Evolutionary conservation across 768 basidiomycete species (phyloP).

Genomic region (Rhodotorula kratochvilovae): DNA sequence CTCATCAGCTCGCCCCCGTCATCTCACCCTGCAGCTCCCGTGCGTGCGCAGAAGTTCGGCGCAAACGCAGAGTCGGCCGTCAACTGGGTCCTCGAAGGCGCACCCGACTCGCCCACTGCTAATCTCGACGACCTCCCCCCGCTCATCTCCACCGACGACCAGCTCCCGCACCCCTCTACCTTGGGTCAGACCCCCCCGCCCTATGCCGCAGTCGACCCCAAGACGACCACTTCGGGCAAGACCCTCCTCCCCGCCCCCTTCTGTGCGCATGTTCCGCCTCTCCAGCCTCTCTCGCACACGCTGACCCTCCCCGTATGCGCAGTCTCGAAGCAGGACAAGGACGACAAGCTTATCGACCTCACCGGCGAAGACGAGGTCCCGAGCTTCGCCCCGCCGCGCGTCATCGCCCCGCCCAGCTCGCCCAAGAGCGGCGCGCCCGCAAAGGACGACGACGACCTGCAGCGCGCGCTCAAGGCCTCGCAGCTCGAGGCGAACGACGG

Average conservation of each 20-base stretch:
- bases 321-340: neutral
- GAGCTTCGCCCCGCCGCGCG: neutral
- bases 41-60: constrained; percentile 3
- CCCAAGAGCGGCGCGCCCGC: neutral
- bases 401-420: neutral
- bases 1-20: neutral
- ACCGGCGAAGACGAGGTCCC: neutral
- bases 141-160: neutral
- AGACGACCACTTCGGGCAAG: neutral
- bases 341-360: constrained; percentile 19
- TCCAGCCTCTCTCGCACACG: too few species aligned
- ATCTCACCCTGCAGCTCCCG: neutral
- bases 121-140: neutral
- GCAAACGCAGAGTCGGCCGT: neutral
- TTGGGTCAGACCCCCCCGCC: neutral
- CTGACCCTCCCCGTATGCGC: neutral
- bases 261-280: neutral
- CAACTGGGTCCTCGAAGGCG: constrained; percentile 4
- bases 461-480: constrained; percentile 5
- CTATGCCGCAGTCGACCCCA: neutral
- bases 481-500: neutral
- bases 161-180: neutral
- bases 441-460: constrained; percentile 13
- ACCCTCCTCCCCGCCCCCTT: neutral
- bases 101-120: neutral